Base-by-base conservation (phyloP, 345 rosid genomes). In the Anacardium occidentale region DNA sequence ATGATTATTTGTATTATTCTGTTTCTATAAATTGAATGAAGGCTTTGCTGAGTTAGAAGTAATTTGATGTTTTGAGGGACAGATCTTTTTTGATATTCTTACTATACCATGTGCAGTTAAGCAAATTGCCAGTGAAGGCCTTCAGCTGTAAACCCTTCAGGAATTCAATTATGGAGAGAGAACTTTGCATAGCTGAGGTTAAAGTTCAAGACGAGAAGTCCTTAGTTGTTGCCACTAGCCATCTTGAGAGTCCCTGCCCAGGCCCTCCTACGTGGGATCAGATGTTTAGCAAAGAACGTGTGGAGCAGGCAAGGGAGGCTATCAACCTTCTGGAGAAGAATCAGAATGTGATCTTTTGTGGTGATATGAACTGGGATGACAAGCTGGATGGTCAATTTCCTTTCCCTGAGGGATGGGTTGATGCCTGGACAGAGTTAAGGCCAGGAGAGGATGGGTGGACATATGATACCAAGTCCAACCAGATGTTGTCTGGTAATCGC, bases 341-440 rank as follows among this genome's bases (percentile, higher is more conserved):
- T 59, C 76, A 78, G 13, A 92, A 95, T 66, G 98, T 86, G 77
- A 76, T 95, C 53, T 92, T 91, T 50, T 85, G 90, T 10, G 99
- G 99, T 70, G 99, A 95, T 80, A 89, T 91, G 96, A 95, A 92
- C 78, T 95, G 99, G 99, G 93, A 89, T 64, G 98, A 92, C 75
- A 90, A 88, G 70, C 79, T 84, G 79, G 99, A 95, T 20, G 96
- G 98, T 26, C 74, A 60, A 57, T 89, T 92, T 78, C 98, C 99
- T 76, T 78, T 83, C 21, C 64, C 67, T 9, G 90, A 88, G 54
- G 89, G 88, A 69, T 92, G 99, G 98, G 56, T 81, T 7, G 99
- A 92, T 76, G 91, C 77, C 10, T 95, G 99, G 99, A 75, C 77
- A 70, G 86, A 86, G 77, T 69, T 91, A 79, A 92, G 81, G 84